Evolutionary conservation across 306 rosid species (phyloP).

Genomic region (Benincasa hispida): DNA sequence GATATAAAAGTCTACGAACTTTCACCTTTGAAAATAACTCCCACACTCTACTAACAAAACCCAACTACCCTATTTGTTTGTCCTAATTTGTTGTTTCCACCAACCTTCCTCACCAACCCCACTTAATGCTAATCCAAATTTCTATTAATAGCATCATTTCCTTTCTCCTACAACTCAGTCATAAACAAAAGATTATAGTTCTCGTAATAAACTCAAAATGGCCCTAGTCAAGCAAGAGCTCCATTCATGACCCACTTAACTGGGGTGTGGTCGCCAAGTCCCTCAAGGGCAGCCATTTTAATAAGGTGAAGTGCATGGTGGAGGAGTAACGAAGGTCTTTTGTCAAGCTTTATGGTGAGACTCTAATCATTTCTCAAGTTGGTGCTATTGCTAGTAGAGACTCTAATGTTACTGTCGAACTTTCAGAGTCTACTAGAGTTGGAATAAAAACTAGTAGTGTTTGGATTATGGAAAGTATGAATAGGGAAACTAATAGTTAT

Average conservation of each 20-base stretch:
- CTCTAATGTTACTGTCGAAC: background rate
- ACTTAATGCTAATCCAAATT: background rate
- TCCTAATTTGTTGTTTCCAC: too few species aligned
- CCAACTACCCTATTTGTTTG: background rate
- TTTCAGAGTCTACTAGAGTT: background rate
- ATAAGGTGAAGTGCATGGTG: constrained; percentile 2
- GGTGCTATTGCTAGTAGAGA: background rate
- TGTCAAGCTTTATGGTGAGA: constrained; percentile 32
- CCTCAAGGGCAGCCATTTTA: background rate
- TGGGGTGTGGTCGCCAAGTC: background rate
- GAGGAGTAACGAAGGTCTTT: background rate
- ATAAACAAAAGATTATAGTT: too few species aligned
- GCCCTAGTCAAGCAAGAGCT: background rate
- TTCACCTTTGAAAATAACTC: background rate
- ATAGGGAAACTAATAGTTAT: constrained; percentile 56
- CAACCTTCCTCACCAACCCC: background rate
- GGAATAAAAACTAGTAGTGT: constrained; percentile 37
- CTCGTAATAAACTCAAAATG: background rate
- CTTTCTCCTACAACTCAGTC: too few species aligned
- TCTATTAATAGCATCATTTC: background rate
- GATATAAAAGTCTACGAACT: too few species aligned
- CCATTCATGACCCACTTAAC: background rate
- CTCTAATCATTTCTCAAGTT: background rate
- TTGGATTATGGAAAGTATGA: constrained; percentile 74
- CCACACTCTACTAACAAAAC: background rate